Evolutionary conservation across 2,329 filamentous ascomycete genomes (phyloP), one percentile per base, ranked within the genome.

Genomic region (Aspergillus phoenicis): DNA sequence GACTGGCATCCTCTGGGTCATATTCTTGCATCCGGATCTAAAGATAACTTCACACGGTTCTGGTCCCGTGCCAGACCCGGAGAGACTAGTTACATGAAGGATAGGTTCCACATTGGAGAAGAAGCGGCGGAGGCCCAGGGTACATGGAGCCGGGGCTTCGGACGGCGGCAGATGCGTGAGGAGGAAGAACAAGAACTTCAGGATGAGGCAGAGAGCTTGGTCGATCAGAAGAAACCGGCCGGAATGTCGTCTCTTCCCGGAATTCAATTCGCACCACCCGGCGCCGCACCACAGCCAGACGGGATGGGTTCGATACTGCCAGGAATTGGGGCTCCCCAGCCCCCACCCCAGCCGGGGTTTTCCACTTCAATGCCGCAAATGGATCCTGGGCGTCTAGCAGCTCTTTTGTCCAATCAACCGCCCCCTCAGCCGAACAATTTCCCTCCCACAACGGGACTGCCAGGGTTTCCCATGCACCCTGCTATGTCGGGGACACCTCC

Each of bases 1-100:
- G 93, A 97, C 80, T 99, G 95, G 93, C 95, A 99, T 74, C 95
- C 95, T 0, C 84, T 98, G 0, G 95, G 95, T 28, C 95, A 99
- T 73, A 94, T 99, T 64, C 85, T 99, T 7, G 93, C 93, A 0
- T 96, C 94, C 2, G 95, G 95, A 11, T 97, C 93, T 10, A 98
- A 99, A 75, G 95, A 99, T 75, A 89, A 95, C 43, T 93, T 97
- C 63, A 98, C 95, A 2, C 89, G 95, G 52, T 99, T 99, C 81
- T 99, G 95, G 95, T 93, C 93, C 3, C 89, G 95, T 45, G 87
- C 92, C 15, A 84, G 95, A 52, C 95, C 95, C 1, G 95, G 95
- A 52, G 94, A 97, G 67, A 85, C 84, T n/a, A 88, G 90, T 57
- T 90, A 90, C 69, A 85, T 91, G 77, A 93, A 93, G 71, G 95